Conservation (phyloP, 2,329 filamentous ascomycete genomes). For the Xylariaceae sp. region DNA sequence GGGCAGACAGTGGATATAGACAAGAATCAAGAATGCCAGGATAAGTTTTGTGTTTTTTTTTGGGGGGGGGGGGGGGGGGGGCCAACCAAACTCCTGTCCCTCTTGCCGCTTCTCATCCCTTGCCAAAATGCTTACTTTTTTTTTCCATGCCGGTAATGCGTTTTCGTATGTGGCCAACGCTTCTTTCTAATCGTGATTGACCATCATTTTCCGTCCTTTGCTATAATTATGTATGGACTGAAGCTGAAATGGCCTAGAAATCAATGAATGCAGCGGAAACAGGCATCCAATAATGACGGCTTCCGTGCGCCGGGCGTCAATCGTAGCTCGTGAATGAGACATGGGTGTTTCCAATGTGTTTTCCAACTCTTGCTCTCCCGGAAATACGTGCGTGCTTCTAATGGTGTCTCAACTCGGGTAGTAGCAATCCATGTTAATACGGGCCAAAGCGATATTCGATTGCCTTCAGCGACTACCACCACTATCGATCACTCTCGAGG, state of each 20-base stretch:
- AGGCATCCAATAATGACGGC: constrained; percentile 12
- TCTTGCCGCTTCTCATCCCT: constrained; percentile 14
- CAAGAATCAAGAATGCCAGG: constrained; percentile 15
- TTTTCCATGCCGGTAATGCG: constrained; percentile 18
- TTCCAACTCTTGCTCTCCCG: constrained; percentile 4
- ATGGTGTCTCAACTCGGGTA: not conserved
- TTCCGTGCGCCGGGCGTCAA: constrained; percentile 10
- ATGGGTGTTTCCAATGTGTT: constrained; percentile 8
- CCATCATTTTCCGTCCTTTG: constrained; percentile 8
- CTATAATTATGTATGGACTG: not conserved
- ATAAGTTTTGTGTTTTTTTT: constrained; percentile 16
- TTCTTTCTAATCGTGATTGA: constrained; percentile 10
- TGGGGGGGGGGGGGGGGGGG: constrained; percentile 2
- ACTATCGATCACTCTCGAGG: constrained; percentile 27
- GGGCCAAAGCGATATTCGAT: not conserved
- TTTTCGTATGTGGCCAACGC: constrained; percentile 17
- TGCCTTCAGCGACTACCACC: constrained; percentile 27
- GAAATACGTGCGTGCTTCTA: constrained; percentile 3
- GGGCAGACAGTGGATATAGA: constrained; percentile 18
- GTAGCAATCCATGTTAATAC: constrained; percentile 3
- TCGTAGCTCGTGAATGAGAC: constrained; percentile 11
- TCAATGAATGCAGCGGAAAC: constrained; percentile 5
- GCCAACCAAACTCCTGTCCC: constrained; percentile 23
- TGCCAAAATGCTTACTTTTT: constrained; percentile 20
- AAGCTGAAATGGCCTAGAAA: constrained; percentile 6